Conservation (phyloP, 1,284 basidiomycete genomes). For the Gymnopus androsaceus region DNA sequence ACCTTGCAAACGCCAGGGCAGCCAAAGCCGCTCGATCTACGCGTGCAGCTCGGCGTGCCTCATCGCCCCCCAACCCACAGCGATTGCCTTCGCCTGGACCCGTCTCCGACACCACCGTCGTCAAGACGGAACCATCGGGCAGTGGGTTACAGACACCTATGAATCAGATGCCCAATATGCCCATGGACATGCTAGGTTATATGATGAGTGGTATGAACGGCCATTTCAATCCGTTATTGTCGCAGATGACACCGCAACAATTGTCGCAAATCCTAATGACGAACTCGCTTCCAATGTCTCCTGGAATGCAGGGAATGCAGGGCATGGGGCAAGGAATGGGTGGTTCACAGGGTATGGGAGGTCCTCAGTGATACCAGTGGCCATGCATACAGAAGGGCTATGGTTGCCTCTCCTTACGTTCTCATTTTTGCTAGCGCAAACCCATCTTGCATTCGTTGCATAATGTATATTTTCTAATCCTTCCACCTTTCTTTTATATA, state of each 20-base stretch:
- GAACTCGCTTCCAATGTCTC: neutral
- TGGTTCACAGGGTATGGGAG: neutral
- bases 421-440: too few species aligned
- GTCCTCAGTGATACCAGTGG: too few species aligned
- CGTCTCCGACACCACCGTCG: neutral
- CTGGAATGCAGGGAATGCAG: neutral
- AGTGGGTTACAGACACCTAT: neutral
- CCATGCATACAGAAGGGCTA: too few species aligned
- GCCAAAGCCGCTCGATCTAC: neutral
- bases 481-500: too few species aligned
- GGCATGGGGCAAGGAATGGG: conserved; percentile 2
- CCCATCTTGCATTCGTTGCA: too few species aligned
- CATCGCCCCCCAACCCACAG: conserved; percentile 10
- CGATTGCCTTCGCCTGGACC: conserved; percentile 5
- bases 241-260: neutral
- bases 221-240: neutral
- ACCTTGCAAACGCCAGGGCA: conserved; percentile 4
- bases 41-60: neutral
- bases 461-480: too few species aligned
- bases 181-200: neutral
- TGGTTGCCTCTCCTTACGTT: too few species aligned
- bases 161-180: neutral
- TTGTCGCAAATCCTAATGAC: neutral
- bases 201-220: neutral
- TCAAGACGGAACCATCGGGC: neutral